Conservation (phyloP, 306 rosid species). For the Bauhinia variegata region DNA sequence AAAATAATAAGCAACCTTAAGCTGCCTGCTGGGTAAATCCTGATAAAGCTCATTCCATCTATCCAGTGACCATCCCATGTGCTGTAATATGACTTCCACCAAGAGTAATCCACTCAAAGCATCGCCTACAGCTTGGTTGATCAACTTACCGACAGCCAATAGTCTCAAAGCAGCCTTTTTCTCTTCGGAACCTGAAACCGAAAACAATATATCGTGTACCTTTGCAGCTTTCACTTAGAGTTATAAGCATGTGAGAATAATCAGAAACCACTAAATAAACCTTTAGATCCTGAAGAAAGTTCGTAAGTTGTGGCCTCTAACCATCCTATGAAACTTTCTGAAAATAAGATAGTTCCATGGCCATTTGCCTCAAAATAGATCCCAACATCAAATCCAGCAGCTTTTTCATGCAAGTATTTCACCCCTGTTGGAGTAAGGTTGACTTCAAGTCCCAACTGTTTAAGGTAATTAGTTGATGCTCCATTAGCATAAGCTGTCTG, state of each 20-base stretch:
- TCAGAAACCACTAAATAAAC: conserved; percentile 43
- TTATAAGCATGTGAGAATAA: conserved; percentile 27
- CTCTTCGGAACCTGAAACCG: conserved; percentile 62
- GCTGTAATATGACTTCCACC: conserved; percentile 83
- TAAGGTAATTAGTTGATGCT: conserved; percentile 81
- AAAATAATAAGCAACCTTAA: conserved; percentile 62
- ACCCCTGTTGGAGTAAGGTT: conserved; percentile 87
- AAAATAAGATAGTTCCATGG: conserved; percentile 88
- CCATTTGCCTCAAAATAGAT: conserved; percentile 99
- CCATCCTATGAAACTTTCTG: conserved; percentile 62
- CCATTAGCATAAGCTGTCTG: conserved; percentile 98
- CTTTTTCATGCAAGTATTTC: conserved; percentile 86
- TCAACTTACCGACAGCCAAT: conserved; percentile 71
- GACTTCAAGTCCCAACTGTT: conserved; percentile 76
- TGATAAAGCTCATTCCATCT: conserved; percentile 83
- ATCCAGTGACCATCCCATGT: conserved; percentile 76
- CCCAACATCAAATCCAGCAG: conserved; percentile 77
- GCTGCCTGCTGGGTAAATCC: conserved; percentile 94
- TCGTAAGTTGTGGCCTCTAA: conserved; percentile 50
- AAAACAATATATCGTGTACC: conserved; percentile 27
- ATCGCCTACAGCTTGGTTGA: conserved; percentile 96
- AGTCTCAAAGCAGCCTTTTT: conserved; percentile 79
- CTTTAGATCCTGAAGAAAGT: conserved; percentile 58
- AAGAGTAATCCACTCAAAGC: conserved; percentile 87
- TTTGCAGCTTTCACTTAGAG: conserved; percentile 26